Evolutionary conservation across 345 rosid genomes (phyloP), one percentile per base, ranked within the genome.

Genomic region (Murraya koenigii): DNA sequence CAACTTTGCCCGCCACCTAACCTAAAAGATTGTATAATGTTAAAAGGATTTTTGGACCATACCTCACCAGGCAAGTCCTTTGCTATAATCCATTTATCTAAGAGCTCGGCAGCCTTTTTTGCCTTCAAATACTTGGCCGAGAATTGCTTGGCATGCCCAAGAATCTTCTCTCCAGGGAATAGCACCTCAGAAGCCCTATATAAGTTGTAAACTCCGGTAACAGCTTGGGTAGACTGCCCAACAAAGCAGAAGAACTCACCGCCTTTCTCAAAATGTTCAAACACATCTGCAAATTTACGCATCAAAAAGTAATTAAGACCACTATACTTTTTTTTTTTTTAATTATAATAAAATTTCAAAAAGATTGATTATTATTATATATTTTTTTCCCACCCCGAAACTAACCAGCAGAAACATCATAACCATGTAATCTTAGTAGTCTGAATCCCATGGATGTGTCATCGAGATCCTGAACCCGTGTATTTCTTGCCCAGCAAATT

Each of bases 61-160:
- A 96, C 99, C 95, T 97, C 99, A 39, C 97, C 96, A 10, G 97
- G 92, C 52, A 97, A 83, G 85, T 97, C 99, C 79, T 94, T 97
- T 75, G 90, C 90, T 61, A 94, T 94, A 64, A 97, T 84, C 99
- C 99, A 97, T 83, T 97, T 97, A 72, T 97, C 99, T 4, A 91
- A 54, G 54, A 97, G 87, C 69, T 90, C 81, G 28, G 86, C 86
- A 10, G 82, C 89, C 75, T 80, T 89, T 84, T 91, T 94, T 63
- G 83, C 79, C 77, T 76, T 83, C 2, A 97, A 77, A 81, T 85
- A 91, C 5, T 80, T 80, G 55, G 25, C 75, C 0, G 99, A 82
- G 59, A 86, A 90, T 20, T 85, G 75, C 79, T 87, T 90, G 49
- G 92, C 98, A n/a, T 85, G 78, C 70, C 88, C 87, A 4, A 97